Conservation (phyloP, 768 basidiomycete species). For the Amanita inopinata region DNA sequence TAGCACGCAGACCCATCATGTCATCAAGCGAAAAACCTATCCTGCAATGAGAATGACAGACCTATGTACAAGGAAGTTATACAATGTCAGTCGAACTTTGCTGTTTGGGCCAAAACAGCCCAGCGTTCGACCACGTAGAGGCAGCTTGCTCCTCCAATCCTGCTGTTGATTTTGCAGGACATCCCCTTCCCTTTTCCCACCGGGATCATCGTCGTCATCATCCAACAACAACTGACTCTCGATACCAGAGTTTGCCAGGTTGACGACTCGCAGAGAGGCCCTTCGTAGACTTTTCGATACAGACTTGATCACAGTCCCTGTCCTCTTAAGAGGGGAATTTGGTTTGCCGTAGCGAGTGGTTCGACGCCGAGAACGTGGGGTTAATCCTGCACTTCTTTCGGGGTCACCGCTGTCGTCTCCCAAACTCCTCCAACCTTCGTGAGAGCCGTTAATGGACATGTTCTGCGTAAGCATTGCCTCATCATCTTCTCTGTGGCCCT, state of each 20-base stretch:
- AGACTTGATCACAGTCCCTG: constrained; percentile 47
- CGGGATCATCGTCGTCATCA: constrained; percentile 26
- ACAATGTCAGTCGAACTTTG: constrained; percentile 51
- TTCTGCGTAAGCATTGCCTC: constrained; percentile 47
- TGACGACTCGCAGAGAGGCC: constrained; percentile 75
- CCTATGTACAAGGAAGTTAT: constrained; percentile 61
- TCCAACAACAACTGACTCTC: constrained; percentile 52
- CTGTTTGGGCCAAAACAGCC: constrained; percentile 67
- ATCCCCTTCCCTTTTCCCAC: constrained; percentile 23
- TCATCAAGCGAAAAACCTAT: constrained; percentile 1
- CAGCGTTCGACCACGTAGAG: constrained; percentile 71
- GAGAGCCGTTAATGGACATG: constrained; percentile 26
- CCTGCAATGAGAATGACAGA: constrained; percentile 29
- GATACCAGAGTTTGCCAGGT: constrained; percentile 52
- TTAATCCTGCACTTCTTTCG: constrained; percentile 34
- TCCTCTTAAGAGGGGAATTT: constrained; percentile 52
- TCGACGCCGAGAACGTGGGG: constrained; percentile 29
- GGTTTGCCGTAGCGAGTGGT: constrained; percentile 43
- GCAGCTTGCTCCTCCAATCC: constrained; percentile 34
- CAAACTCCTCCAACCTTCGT: constrained; percentile 9
- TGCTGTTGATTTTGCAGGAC: constrained; percentile 25
- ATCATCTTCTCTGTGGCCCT: constrained; percentile 44
- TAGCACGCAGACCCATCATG: constrained; percentile 20
- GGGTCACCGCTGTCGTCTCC: constrained; percentile 29
- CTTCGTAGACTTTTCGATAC: constrained; percentile 49